These are phyloP conservation scores for Tothia fuscella DNA, from an alignment of 2,329 filamentous ascomycete species.

Conservation along the genomic window DNA sequence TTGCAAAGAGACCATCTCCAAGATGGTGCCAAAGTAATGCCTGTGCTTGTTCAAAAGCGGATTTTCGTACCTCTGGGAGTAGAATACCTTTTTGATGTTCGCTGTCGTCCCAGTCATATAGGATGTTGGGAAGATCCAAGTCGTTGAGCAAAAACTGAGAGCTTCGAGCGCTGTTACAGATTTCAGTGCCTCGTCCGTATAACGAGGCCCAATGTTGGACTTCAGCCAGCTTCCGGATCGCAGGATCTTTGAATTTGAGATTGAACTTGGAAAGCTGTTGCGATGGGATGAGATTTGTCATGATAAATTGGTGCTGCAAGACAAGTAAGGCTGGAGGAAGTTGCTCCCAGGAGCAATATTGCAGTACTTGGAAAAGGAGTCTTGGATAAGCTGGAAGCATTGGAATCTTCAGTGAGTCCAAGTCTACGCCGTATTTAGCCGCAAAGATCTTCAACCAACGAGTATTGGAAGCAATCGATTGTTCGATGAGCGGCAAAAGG, in stretches of 20 bases:
- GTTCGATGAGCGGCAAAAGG: conserved; percentile 13
- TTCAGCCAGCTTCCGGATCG: neutral
- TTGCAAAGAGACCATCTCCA: neutral
- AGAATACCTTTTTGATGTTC: neutral
- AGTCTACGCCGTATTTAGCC: conserved; percentile 1
- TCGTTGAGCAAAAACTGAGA: neutral
- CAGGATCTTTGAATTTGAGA: neutral
- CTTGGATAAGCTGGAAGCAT: neutral
- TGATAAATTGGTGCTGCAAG: neutral
- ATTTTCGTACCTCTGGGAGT: neutral
- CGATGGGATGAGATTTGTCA: conserved; percentile 1
- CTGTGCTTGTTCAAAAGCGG: neutral
- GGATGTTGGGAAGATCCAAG: neutral
- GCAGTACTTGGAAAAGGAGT: neutral
- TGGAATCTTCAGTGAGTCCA: neutral
- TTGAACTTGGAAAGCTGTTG: neutral
- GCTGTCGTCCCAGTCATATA: neutral
- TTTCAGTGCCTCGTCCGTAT: neutral
- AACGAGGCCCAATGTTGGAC: conserved; percentile 4
- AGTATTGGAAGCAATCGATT: conserved; percentile 11
- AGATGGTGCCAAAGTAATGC: neutral
- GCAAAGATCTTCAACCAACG: conserved; percentile 14
- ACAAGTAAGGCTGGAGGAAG: neutral
- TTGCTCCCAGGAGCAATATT: neutral
- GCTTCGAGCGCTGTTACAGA: neutral